These are phyloP conservation scores for Basidiobolus meristosporus DNA, from an alignment of 371 early-diverging fungal species.

Conservation along the genomic window DNA sequence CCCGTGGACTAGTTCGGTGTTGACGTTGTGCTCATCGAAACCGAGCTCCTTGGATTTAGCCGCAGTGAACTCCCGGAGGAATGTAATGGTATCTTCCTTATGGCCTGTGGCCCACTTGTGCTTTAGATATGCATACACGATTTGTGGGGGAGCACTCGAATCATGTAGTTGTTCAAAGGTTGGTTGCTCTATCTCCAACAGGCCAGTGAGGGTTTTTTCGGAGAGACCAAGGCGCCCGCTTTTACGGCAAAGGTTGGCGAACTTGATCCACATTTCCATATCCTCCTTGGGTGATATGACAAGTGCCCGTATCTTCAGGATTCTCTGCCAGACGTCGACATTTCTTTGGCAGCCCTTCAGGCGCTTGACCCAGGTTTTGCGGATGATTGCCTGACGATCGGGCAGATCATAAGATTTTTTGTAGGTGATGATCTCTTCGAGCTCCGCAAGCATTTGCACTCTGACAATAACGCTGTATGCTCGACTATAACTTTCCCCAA, in stretches of 20 bases:
- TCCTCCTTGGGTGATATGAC: slow-evolving; percentile 82
- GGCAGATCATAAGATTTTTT: slow-evolving; percentile 66
- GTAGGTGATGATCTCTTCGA: slow-evolving; percentile 89
- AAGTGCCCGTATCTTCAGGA: slow-evolving; percentile 74
- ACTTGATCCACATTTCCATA: slow-evolving; percentile 90
- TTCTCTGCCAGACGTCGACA: slow-evolving; percentile 90
- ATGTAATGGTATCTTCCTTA: slow-evolving; percentile 26
- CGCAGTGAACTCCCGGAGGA: slow-evolving; percentile 39
- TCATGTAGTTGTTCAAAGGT: neutral
- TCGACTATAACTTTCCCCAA: slow-evolving; percentile 89
- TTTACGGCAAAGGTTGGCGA: slow-evolving; percentile 86
- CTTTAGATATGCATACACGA: slow-evolving; percentile 88
- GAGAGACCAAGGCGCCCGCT: slow-evolving; percentile 67
- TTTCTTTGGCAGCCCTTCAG: slow-evolving; percentile 83
- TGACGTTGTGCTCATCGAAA: too few relatives aligned
- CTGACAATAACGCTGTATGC: slow-evolving; percentile 77
- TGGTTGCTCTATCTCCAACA: slow-evolving; percentile 25
- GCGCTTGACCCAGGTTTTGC: slow-evolving; percentile 76
- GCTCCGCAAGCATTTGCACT: slow-evolving; percentile 91
- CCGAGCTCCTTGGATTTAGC: slow-evolving; percentile 33
- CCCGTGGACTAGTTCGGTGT: too few relatives aligned
- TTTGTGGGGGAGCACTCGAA: slow-evolving; percentile 45
- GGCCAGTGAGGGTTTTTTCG: slow-evolving; percentile 49
- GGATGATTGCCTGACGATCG: slow-evolving; percentile 57
- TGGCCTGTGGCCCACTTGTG: slow-evolving; percentile 78